Conservation (phyloP, 1,284 basidiomycete species). For the Cutaneotrichosporon sp. region DNA sequence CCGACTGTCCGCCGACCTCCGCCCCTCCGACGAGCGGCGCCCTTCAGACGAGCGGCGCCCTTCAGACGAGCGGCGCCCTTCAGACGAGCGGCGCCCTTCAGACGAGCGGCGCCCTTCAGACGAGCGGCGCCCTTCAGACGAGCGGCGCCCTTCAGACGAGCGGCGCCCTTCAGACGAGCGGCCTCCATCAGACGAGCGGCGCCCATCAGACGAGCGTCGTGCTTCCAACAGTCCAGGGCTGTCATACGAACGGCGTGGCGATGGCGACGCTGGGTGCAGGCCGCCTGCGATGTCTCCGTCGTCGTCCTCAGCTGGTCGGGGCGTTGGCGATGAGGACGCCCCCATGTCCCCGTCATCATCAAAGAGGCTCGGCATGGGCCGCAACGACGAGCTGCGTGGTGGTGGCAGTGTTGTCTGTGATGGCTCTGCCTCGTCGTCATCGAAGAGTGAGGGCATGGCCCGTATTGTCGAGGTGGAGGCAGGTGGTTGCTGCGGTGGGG, state of each 20-base stretch:
- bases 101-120: not conserved
- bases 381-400: not conserved
- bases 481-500: not conserved
- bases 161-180: not conserved
- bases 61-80: not conserved
- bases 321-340: conserved; percentile 24
- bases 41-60: not conserved
- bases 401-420: not conserved
- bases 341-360: conserved; percentile 40
- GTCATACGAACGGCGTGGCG: conserved; percentile 7
- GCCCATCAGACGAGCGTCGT: not conserved
- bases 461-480: conserved; percentile 3
- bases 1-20: not conserved
- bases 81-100: not conserved
- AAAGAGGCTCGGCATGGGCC: conserved; percentile 14
- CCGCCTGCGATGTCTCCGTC: conserved; percentile 22
- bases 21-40: not conserved
- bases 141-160: not conserved
- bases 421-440: conserved; percentile 1
- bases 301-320: conserved; percentile 5
- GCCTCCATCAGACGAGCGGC: not conserved
- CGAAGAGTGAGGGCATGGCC: conserved; percentile 12
- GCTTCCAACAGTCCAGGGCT: not conserved
- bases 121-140: not conserved
- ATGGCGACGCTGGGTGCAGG: conserved; percentile 13